Percentiles rank a stretch among this genome's conserved stretches.
phyloP scores from a whole-genome alignment of 129 eudicot genomes.

The Ambrosia artemisiifolia region DNA sequence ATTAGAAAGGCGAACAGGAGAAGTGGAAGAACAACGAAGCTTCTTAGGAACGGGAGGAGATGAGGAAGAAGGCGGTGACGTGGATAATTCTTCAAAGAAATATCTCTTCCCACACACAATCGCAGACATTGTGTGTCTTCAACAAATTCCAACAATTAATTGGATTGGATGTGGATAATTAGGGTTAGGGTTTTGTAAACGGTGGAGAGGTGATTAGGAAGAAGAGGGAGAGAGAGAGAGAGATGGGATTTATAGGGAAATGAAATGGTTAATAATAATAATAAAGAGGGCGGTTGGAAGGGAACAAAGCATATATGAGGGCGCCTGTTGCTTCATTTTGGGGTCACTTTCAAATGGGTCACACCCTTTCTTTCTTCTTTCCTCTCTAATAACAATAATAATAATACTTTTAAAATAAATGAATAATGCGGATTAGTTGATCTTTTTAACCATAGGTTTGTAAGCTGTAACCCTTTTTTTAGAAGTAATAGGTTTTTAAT shows the following conservation, averaged over 20 bases:
- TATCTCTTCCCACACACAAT: slow-evolving; percentile 74
- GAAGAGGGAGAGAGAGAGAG: no score
- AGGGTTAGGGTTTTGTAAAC: slow-evolving; percentile 51
- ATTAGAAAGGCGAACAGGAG: slow-evolving; percentile 52
- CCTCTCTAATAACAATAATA: no score
- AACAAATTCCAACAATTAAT: neutral
- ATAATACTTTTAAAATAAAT: no score
- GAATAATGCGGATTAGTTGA: no score
- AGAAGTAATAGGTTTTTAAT: no score
- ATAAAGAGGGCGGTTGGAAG: slow-evolving; percentile 23
- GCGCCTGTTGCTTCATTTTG: slow-evolving; percentile 22
- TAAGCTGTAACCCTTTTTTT: no score
- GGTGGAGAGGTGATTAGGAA: no score
- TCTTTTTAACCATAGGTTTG: no score
- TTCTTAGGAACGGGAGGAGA: slow-evolving; percentile 57
- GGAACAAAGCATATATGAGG: slow-evolving; percentile 12
- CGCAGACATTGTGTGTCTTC: slow-evolving; percentile 54
- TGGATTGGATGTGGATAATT: neutral
- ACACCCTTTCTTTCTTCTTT: neutral
- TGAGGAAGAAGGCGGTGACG: slow-evolving; percentile 50
- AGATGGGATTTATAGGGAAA: slow-evolving; percentile 20
- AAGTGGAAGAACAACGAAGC: slow-evolving; percentile 49
- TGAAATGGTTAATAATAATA: neutral
- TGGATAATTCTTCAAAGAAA: slow-evolving; percentile 58
- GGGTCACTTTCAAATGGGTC: slow-evolving; percentile 20